Evolutionary conservation across 2,329 filamentous ascomycete species (phyloP).

Genomic region (Diaporthe destruens): DNA sequence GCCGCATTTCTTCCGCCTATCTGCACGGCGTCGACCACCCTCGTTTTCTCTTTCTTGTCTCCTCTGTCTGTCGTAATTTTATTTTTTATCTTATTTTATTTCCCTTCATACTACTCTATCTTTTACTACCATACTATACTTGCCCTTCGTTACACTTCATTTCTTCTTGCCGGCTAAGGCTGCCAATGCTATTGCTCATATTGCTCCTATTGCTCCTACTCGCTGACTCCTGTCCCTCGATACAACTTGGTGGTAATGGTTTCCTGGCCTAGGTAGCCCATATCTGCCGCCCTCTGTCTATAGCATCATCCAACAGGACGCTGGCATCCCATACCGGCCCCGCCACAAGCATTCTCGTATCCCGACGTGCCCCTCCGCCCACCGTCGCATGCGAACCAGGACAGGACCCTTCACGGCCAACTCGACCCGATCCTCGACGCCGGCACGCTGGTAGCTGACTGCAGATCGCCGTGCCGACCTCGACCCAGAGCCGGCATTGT

Average conservation of each 20-base stretch:
- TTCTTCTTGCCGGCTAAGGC: conserved; percentile 27
- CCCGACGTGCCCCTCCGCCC: conserved; percentile 5
- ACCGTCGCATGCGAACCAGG: conserved; percentile 21
- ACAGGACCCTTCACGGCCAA: conserved; percentile 29
- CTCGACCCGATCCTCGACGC: conserved; percentile 10
- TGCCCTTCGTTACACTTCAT: conserved; percentile 26
- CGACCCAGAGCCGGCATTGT: conserved; percentile 22
- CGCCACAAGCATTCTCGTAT: conserved; percentile 20
- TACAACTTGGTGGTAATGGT: conserved; percentile 35
- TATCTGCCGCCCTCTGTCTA: conserved; percentile 35
- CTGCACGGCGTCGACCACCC: conserved; percentile 41
- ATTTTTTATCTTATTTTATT: conserved; percentile 27
- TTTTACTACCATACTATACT: conserved; percentile 34
- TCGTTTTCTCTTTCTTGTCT: conserved; percentile 42
- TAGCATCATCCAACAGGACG: conserved; percentile 25
- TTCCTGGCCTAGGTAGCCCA: conserved; percentile 17
- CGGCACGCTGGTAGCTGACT: conserved; percentile 18
- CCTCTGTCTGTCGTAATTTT: conserved; percentile 36
- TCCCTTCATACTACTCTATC: conserved; percentile 40
- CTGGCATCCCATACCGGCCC: conserved; percentile 13
- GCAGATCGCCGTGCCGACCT: conserved; percentile 25
- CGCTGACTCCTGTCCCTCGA: conserved; percentile 30
- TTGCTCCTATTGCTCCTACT: conserved; percentile 39
- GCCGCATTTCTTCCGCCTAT: conserved; percentile 35
- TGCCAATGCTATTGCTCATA: conserved; percentile 40